Evolutionary conservation across 2,329 filamentous ascomycete species (phyloP), one percentile per base, ranked within the genome.

Genomic region (Ophiognomonia clavigignenti-juglandacearum): DNA sequence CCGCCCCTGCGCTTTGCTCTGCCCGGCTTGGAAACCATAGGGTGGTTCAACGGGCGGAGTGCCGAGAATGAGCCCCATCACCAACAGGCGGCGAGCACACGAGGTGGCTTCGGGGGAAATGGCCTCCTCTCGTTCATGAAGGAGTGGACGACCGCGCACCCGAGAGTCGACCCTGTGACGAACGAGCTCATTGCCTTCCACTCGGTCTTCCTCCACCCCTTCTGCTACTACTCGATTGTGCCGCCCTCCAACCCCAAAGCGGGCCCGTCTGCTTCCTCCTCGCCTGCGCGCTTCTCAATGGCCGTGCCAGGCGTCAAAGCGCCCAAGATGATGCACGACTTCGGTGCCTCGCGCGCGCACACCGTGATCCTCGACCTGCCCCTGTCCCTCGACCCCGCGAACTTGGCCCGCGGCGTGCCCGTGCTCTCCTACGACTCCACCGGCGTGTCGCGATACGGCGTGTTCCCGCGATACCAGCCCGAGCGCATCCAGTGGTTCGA

Each of bases 251-350:
- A 18, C 6, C 4, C 26, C 4, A 48, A 50, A 18, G n/a, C 6
- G n/a, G 20, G 36, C n/a, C 13, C 20, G 11, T 7, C 14, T 6
- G 22, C 35, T 31, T 47, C 57, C 11, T 44, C 50, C 38, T 50
- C 7, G 11, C 26, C 54, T 52, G 24, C 57, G 54, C 61, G 20
- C 11, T 65, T 85, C 47, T 79, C 80, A 53, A 64, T 70, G 6
- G 68, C 80, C 0, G 71, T 88, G 0, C 75, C 81, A 0, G 82
- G 83, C 0, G 70, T 87, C 22, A 67, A 69, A 4, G 77, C 77
- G 1, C 78, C 82, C 2, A 86, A 83, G 59, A 83, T 88, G 75
- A 88, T 88, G 82, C 85, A 88, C 58, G 84, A 88, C 59, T 88
- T 87, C 62, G 84, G 84, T 13, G 83, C 83, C 2, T 85, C 83